A percentile compares a stretch with the other conserved stretches of the same genome.
These are phyloP conservation scores for Prunus yedoensis DNA, from an alignment of 331 rosid species.

Conservation along the genomic window DNA sequence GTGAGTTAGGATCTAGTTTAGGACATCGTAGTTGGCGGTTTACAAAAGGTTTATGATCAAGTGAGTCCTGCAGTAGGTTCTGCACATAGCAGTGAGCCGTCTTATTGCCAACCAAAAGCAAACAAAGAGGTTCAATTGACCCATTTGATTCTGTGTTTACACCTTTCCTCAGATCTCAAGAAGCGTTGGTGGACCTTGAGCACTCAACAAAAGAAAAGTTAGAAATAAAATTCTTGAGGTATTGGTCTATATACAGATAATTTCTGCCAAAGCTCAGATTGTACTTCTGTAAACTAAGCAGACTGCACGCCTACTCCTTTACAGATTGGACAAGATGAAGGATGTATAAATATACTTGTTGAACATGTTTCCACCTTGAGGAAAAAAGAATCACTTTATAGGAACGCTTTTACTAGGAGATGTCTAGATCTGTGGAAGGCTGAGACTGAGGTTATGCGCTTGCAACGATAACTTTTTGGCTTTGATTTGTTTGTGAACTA, in stretches of 20 bases:
- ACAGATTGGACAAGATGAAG: conserved; percentile 64
- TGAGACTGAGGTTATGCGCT: conserved; percentile 64
- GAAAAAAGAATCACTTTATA: conserved; percentile 48
- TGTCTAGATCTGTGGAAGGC: conserved; percentile 77
- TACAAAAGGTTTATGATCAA: conserved; percentile 17
- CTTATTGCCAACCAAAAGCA: background rate
- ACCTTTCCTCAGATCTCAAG: conserved; percentile 36
- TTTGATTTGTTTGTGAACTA: background rate
- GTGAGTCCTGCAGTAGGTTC: background rate
- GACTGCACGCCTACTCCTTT: conserved; percentile 2
- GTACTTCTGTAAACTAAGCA: conserved; percentile 1
- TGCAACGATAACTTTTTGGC: background rate
- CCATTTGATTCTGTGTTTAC: conserved; percentile 21
- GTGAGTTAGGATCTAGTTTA: conserved; percentile 36
- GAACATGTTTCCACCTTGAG: conserved; percentile 33
- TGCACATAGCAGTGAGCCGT: background rate
- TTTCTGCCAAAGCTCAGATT: background rate
- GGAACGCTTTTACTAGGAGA: conserved; percentile 64
- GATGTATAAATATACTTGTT: conserved; percentile 31
- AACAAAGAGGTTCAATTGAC: conserved; percentile 22
- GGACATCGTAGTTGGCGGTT: conserved; percentile 27
- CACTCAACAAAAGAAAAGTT: conserved; percentile 40
- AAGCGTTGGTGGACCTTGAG: conserved; percentile 49
- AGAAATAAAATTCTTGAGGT: conserved; percentile 43
- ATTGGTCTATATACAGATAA: conserved; percentile 1